Percentiles rank a stretch among this genome's conserved stretches.
These are phyloP conservation scores for Corymbia citriodora DNA, from an alignment of 441 rosid genomes.

Conservation along the genomic window DNA sequence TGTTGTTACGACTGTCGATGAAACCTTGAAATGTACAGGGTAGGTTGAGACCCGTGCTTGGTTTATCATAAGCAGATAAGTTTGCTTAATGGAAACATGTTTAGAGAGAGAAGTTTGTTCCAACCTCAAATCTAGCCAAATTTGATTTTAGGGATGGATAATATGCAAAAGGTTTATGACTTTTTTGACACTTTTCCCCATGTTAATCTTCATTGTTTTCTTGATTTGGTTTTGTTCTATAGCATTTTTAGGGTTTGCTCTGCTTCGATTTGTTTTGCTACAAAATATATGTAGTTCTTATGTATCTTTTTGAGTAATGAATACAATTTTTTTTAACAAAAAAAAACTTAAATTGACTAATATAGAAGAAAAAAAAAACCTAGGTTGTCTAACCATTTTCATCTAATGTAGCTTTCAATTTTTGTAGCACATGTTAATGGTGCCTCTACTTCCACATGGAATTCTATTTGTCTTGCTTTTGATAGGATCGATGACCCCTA, in stretches of 20 bases:
- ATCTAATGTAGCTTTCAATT: not conserved
- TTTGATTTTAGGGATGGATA: too few species aligned
- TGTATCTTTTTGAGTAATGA: not conserved
- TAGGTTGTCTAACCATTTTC: not conserved
- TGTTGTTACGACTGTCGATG: not conserved
- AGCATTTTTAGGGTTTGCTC: not conserved
- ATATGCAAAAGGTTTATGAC: too few species aligned
- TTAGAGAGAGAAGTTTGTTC: not conserved
- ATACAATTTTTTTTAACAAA: not conserved
- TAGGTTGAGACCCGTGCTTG: not conserved
- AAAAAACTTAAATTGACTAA: not conserved
- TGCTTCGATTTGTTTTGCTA: too few species aligned
- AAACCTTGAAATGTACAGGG: not conserved
- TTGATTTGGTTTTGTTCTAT: not conserved
- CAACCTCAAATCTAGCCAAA: not conserved
- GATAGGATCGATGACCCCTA: not conserved
- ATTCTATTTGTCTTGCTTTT: not conserved
- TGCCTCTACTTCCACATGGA: not conserved
- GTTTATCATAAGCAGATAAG: not conserved
- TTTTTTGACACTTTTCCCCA: too few species aligned
- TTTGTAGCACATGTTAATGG: not conserved
- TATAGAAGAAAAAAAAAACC: not conserved
- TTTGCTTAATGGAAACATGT: not conserved
- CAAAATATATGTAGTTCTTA: not conserved
- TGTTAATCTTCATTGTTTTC: not conserved